Evolutionary conservation across 306 rosid genomes (phyloP).

Genomic region (Medicago lupulina): DNA sequence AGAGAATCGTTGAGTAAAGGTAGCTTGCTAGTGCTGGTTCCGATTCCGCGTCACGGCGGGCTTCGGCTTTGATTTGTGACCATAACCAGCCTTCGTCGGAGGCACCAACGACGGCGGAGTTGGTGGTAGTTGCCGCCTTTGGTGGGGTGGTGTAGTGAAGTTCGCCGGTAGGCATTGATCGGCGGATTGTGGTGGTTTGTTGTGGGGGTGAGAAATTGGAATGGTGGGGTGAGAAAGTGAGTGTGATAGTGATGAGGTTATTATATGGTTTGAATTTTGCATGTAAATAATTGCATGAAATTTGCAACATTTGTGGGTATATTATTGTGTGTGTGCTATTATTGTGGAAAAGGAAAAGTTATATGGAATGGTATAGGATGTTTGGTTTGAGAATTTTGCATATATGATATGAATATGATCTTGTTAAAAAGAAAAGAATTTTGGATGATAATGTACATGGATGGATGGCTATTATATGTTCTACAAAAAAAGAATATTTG

Average conservation of each 20-base stretch:
- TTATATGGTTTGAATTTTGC: not conserved
- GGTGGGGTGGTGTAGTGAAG: slow-evolving; percentile 41
- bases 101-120: not conserved
- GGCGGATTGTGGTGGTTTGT: not conserved
- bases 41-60: slow-evolving; percentile 81
- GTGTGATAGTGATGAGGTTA: not conserved
- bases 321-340: not conserved
- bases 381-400: not conserved
- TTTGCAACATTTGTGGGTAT: not conserved
- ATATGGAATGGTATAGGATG: not conserved
- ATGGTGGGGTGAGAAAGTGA: not conserved
- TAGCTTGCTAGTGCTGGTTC: slow-evolving; percentile 97
- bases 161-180: slow-evolving; percentile 70
- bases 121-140: slow-evolving; percentile 10
- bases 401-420: no score
- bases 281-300: not conserved
- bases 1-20: slow-evolving; percentile 87
- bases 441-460: not conserved
- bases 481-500: not conserved
- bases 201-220: not conserved
- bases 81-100: slow-evolving; percentile 70
- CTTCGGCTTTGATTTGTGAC: slow-evolving; percentile 85
- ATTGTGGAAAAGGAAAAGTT: not conserved
- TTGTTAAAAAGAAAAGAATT: not conserved
- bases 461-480: not conserved